Evolutionary conservation across 83 land plant species (phyloP).

Genomic region (Picea abies): DNA sequence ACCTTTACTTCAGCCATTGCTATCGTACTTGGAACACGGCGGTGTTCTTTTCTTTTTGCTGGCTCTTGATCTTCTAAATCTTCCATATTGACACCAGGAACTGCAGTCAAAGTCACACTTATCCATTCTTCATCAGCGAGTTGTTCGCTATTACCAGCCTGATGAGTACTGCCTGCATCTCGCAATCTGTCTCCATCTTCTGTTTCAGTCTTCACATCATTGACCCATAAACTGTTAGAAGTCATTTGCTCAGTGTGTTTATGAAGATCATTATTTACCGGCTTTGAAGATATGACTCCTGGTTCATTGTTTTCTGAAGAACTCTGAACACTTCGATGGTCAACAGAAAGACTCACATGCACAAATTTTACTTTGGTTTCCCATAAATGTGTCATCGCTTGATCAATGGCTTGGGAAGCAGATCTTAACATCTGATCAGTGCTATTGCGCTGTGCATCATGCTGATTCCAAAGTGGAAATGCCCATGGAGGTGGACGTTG

Average conservation of each 20-base stretch:
- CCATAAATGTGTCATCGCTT: slow-evolving; percentile 91
- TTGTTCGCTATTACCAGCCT: slow-evolving; percentile 17
- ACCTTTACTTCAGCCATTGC: slow-evolving; percentile 99
- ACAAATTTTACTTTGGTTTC: slow-evolving; percentile 96
- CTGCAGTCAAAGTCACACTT: slow-evolving; percentile 76
- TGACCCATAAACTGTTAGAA: neutral
- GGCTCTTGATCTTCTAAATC: slow-evolving; percentile 87
- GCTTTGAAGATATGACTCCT: neutral
- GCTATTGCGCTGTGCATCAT: slow-evolving; percentile 59
- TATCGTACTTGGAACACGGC: slow-evolving; percentile 98
- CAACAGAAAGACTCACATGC: slow-evolving; percentile 70
- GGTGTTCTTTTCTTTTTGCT: slow-evolving; percentile 86
- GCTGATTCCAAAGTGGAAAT: slow-evolving; percentile 80
- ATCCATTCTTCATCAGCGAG: slow-evolving; percentile 63
- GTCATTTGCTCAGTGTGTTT: neutral
- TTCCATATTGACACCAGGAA: slow-evolving; percentile 93
- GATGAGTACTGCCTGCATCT: slow-evolving; percentile 15
- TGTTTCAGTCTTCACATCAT: neutral
- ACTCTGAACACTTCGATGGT: slow-evolving; percentile 16
- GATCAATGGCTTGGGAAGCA: slow-evolving; percentile 97
- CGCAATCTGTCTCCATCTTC: neutral
- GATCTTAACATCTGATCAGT: slow-evolving; percentile 79
- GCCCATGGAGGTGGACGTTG: slow-evolving; percentile 99
- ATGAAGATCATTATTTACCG: neutral
- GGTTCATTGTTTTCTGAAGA: neutral